Evolutionary conservation across 768 basidiomycete genomes (phyloP).

Genomic region (Tremella yokohamensis): DNA sequence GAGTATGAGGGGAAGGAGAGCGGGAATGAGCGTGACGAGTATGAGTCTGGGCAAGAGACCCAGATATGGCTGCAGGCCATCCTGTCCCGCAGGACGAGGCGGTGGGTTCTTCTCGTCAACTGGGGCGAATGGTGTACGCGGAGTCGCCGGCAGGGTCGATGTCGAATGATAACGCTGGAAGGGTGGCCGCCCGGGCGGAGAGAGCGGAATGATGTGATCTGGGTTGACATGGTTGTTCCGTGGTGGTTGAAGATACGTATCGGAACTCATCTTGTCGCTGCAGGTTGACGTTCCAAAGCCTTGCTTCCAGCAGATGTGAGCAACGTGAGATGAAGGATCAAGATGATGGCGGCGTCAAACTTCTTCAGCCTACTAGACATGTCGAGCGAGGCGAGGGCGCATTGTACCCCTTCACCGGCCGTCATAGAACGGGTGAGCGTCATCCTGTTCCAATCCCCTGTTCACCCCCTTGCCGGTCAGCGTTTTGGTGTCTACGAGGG

Average conservation of each 20-base stretch:
- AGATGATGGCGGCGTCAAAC: no score
- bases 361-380: no score
- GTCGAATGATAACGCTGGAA: slow-evolving; percentile 40
- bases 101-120: slow-evolving; percentile 6
- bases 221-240: slow-evolving; percentile 18
- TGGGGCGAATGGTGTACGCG: slow-evolving; percentile 31
- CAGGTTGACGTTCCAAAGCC: no score
- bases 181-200: slow-evolving; percentile 38
- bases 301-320: background rate
- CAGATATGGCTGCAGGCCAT: slow-evolving; percentile 71
- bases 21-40: slow-evolving; percentile 85
- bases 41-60: slow-evolving; percentile 77
- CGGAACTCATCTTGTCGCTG: background rate
- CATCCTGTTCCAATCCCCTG: no score
- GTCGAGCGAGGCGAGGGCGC: no score
- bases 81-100: background rate
- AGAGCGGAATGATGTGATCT: slow-evolving; percentile 37
- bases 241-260: slow-evolving; percentile 22
- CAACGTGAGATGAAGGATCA: background rate
- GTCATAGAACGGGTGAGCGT: no score
- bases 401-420: no score
- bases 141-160: slow-evolving; percentile 34
- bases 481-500: no score
- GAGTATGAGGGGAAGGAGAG: slow-evolving; percentile 81
- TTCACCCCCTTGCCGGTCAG: no score